Evolutionary conservation across 257 asterid genomes (phyloP).

Genomic region (Lycium ferocissimum): DNA sequence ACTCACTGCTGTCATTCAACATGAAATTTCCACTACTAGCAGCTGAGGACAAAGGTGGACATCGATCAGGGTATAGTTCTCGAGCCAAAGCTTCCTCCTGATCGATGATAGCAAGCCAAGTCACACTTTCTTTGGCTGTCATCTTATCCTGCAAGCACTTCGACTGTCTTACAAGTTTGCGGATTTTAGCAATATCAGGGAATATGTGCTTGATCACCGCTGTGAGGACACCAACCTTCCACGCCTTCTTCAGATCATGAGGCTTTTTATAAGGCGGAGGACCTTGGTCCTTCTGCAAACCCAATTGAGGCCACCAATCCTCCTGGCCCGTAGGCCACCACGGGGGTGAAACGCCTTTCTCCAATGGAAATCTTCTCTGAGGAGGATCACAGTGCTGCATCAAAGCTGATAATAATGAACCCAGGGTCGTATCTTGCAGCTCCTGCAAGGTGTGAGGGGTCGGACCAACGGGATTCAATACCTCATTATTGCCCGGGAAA

Average conservation of each 20-base stretch:
- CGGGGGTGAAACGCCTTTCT: constrained; percentile 35
- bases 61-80: constrained; percentile 28
- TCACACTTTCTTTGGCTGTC: constrained; percentile 37
- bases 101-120: constrained; percentile 38
- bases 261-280: constrained; percentile 39
- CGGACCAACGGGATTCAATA: not conserved
- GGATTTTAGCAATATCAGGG: constrained; percentile 34
- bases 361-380: constrained; percentile 34
- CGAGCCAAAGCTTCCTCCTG: constrained; percentile 38
- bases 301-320: constrained; percentile 35
- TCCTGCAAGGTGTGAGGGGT: constrained; percentile 34
- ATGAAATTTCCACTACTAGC: not conserved
- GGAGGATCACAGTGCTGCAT: constrained; percentile 40
- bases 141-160: constrained; percentile 41
- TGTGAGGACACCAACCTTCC: constrained; percentile 37
- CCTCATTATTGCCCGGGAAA: constrained; percentile 21
- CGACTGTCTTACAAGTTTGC: constrained; percentile 36
- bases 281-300: constrained; percentile 31
- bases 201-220: constrained; percentile 33
- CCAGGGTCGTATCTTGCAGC: constrained; percentile 38
- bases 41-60: constrained; percentile 12
- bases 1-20: constrained; percentile 61
- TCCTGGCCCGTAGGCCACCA: constrained; percentile 40
- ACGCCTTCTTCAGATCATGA: constrained; percentile 36
- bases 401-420: constrained; percentile 33